Percentiles rank a stretch among this genome's conserved stretches.
phyloP scores from a whole-genome alignment of 1,139 yeast species.

The Yamadazyma friedrichii region DNA sequence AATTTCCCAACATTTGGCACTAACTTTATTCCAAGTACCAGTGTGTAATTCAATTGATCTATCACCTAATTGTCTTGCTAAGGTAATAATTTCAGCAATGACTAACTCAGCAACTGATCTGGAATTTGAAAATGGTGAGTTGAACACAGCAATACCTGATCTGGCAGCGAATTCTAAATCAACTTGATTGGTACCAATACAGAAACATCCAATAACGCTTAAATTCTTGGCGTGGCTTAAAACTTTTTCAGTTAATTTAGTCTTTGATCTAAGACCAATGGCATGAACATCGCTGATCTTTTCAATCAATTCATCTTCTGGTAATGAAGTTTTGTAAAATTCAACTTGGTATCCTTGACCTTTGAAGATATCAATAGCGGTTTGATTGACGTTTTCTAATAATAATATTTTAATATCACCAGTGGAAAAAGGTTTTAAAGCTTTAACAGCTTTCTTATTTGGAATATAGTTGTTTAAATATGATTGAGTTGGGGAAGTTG shows the following conservation, averaged over 20 bases:
- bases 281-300: slow-evolving; percentile 94
- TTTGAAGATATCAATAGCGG: slow-evolving; percentile 83
- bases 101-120: slow-evolving; percentile 98
- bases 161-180: slow-evolving; percentile 90
- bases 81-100: slow-evolving; percentile 88
- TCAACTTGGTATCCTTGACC: slow-evolving; percentile 97
- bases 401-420: slow-evolving; percentile 90
- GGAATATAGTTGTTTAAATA: slow-evolving; percentile 46
- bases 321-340: slow-evolving; percentile 82
- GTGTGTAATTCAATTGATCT: slow-evolving; percentile 95
- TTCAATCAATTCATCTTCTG: slow-evolving; percentile 92
- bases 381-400: slow-evolving; percentile 88
- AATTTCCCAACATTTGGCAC: slow-evolving; percentile 96
- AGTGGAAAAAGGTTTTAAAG: slow-evolving; percentile 83
- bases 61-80: slow-evolving; percentile 97
- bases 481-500: slow-evolving; percentile 68
- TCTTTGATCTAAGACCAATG: slow-evolving; percentile 96
- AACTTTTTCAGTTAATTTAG: slow-evolving; percentile 77
- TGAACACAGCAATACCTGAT: slow-evolving; percentile 93
- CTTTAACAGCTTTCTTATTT: slow-evolving; percentile 53
- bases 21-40: slow-evolving; percentile 97
- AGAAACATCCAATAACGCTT: slow-evolving; percentile 94
- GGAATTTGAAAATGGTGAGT: slow-evolving; percentile 97
- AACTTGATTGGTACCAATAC: slow-evolving; percentile 99
- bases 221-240: slow-evolving; percentile 85